A percentile compares a stretch with the other conserved stretches of the same genome.
phyloP scores from a whole-genome alignment of 2,329 filamentous ascomycete species.

The Apiospora sp. region DNA sequence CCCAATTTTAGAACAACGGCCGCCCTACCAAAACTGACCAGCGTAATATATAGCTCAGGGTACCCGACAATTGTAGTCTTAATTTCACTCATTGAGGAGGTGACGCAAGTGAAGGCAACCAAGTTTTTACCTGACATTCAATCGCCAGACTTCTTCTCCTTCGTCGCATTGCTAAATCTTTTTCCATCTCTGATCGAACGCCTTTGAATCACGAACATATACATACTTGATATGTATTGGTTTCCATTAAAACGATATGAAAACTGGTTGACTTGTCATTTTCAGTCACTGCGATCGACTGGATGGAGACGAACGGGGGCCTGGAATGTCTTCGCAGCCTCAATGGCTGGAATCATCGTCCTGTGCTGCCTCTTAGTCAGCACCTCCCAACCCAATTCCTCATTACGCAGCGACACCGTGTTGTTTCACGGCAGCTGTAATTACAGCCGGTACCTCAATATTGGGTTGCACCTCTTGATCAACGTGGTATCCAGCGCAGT shows the following conservation, averaged over 20 bases:
- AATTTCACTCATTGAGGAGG: too few relatives aligned
- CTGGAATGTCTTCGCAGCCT: background rate
- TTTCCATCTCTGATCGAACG: too few relatives aligned
- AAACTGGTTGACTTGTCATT: fast-evolving
- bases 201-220: too few relatives aligned
- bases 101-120: too few relatives aligned
- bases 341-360: background rate
- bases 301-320: constrained; percentile 7
- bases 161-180: too few relatives aligned
- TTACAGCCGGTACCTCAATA: background rate
- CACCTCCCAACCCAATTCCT: background rate
- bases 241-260: background rate
- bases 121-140: too few relatives aligned
- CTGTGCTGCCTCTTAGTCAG: background rate
- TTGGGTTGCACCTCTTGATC: background rate
- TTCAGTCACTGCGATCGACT: background rate
- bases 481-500: background rate
- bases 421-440: background rate
- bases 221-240: background rate
- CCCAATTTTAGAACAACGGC: too few relatives aligned
- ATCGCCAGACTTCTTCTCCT: too few relatives aligned
- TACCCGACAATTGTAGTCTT: too few relatives aligned
- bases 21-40: too few relatives aligned
- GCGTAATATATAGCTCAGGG: too few relatives aligned
- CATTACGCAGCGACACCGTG: background rate